Percentiles rank a stretch among this genome's conserved stretches.
phyloP scores from a whole-genome alignment of 202 grass and related monocot species.

The Saccharum hybrid region DNA sequence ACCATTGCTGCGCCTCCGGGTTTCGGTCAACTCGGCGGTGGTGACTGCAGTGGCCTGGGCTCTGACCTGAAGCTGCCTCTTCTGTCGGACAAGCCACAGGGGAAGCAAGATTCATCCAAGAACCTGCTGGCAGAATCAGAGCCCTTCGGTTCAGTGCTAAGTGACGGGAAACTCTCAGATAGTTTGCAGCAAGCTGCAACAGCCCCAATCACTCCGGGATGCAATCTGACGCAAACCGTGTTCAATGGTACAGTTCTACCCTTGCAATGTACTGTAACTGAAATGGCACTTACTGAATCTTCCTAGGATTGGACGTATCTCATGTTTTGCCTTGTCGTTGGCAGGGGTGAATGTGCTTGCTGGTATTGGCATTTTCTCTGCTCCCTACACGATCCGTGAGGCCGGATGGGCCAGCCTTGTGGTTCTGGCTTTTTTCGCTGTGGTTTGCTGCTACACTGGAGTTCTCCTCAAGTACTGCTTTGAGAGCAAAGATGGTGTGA shows the following conservation, averaged over 20 bases:
- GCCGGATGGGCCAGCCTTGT: constrained; percentile 74
- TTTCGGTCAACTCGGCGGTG: constrained; percentile 60
- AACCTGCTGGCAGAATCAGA: constrained; percentile 29
- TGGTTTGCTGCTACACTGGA: constrained; percentile 78
- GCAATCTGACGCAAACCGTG: constrained; percentile 81
- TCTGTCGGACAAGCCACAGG: constrained; percentile 52
- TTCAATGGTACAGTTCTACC: constrained; percentile 68
- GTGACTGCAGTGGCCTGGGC: constrained; percentile 42
- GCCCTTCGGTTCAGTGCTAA: constrained; percentile 35
- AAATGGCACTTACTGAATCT: not conserved
- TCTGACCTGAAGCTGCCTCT: constrained; percentile 70
- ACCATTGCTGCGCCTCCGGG: constrained; percentile 75
- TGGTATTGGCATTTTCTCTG: constrained; percentile 85
- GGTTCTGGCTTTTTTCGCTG: constrained; percentile 65
- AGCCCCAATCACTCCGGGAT: constrained; percentile 58
- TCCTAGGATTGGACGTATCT: not conserved
- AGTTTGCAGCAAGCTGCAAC: constrained; percentile 50
- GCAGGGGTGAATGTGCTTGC: constrained; percentile 83
- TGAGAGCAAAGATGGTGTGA: constrained; percentile 83
- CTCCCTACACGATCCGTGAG: constrained; percentile 75
- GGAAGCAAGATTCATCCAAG: constrained; percentile 55
- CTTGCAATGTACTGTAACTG: not conserved
- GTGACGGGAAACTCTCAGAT: constrained; percentile 46
- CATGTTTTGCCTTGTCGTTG: not conserved
- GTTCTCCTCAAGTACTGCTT: constrained; percentile 79